Base-by-base conservation (phyloP, 2,329 filamentous ascomycete genomes). In the Capronia coronata region DNA sequence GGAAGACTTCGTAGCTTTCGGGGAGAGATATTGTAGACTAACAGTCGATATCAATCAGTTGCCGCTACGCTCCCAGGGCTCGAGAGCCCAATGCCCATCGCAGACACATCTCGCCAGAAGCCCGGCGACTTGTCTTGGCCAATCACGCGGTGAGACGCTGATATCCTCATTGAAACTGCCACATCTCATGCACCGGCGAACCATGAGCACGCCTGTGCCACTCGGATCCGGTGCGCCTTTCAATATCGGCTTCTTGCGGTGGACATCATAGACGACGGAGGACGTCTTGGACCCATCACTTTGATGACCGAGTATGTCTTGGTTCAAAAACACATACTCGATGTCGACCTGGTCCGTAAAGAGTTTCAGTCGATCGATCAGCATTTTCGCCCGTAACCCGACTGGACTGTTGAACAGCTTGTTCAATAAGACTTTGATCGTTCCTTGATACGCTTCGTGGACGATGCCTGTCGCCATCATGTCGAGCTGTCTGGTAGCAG, bases 351-450 rank as follows among this genome's bases (percentile, higher is more conserved):
- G 49, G 23, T 55, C 51, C 9, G 49, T 46, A 21, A 55, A 86
- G 42, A 94, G 73, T 52, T 76, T 76, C 8, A 82, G 77, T 22
- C 80, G 75, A 57, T 93, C 80, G 9, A 82, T 75, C 47, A 77
- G 73, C 3, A 71, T 71, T 34, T 77, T 74, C 46, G 90, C 75
- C 16, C 73, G 71, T 11, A 84, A 75, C 47, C 78, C 79, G 55
- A 82, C 77, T n/a, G 88, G 74, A 29, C 86, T 78, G 13, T 71
- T 73, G 30, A 87, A 70, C 19, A 87, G 71, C 51, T 75, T 76
- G 54, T 86, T 82, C 54, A 85, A 79, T 43, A 83, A 75, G 80
- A 75, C 49, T 77, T 79, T 59, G 86, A 70, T 2, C 80, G 73
- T 70, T 63, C 76, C 65, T 34, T 58, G 51, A 27, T 59, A 61